These are phyloP conservation scores for Pleodorina starrii DNA, from an alignment of 139 green algal genomes.

Conservation along the genomic window DNA sequence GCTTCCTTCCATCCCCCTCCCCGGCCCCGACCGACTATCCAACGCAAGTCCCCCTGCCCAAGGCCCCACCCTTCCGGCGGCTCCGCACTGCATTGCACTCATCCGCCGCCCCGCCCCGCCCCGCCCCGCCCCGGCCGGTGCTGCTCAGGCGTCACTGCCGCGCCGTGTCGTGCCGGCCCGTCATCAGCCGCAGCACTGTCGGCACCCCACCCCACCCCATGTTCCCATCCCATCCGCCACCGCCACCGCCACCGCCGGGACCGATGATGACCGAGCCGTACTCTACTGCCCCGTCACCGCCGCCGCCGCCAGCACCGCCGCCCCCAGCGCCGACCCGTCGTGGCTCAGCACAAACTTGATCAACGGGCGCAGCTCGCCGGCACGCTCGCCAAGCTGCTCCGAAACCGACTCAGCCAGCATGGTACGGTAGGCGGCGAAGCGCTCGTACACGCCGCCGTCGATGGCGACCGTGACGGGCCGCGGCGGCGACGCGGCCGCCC, in stretches of 20 bases:
- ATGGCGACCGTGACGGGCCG: constrained; percentile 63
- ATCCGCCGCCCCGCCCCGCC: too few species aligned
- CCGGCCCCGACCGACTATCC: too few species aligned
- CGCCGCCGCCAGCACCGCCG: constrained; percentile 70
- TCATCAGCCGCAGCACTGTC: too few species aligned
- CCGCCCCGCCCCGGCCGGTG: too few species aligned
- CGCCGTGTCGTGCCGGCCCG: too few species aligned
- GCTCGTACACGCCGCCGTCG: constrained; percentile 78
- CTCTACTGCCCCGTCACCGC: not conserved
- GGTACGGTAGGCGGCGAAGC: constrained; percentile 67
- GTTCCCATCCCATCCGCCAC: not conserved
- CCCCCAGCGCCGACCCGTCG: constrained; percentile 70
- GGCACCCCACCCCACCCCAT: too few species aligned
- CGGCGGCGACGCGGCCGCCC: constrained; percentile 2
- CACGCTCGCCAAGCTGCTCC: constrained; percentile 35
- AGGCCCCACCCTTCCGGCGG: too few species aligned
- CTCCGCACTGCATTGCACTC: too few species aligned
- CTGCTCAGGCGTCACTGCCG: too few species aligned
- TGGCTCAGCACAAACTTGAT: constrained; percentile 49
- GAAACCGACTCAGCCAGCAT: constrained; percentile 50
- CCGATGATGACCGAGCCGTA: not conserved
- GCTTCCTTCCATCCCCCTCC: not conserved
- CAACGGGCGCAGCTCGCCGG: not conserved
- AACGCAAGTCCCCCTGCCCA: too few species aligned
- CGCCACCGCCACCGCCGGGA: not conserved